Evolutionary conservation across 2,329 filamentous ascomycete genomes (phyloP).

Genomic region (Claviceps maximensis): DNA sequence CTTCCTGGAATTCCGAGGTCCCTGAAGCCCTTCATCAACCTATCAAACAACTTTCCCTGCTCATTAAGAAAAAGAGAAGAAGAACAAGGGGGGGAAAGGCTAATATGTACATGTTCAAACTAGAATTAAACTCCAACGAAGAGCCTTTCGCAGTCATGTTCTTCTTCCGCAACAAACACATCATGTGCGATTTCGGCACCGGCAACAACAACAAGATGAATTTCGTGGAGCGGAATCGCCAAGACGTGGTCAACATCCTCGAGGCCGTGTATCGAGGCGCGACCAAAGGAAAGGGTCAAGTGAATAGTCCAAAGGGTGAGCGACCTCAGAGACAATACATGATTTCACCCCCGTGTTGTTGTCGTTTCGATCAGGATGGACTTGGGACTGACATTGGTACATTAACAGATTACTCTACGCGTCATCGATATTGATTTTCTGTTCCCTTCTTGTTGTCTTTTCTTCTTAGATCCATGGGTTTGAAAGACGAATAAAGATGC

Average conservation of each 20-base stretch:
- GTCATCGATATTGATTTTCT: slow-evolving; percentile 22
- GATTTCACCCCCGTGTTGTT: neutral
- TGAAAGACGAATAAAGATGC: neutral
- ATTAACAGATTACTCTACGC: slow-evolving; percentile 21
- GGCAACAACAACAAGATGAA: slow-evolving; percentile 99
- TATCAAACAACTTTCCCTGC: too few relatives aligned
- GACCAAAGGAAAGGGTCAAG: slow-evolving; percentile 92
- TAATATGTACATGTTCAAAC: neutral
- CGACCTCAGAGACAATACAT: too few relatives aligned
- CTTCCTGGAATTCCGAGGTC: too few relatives aligned
- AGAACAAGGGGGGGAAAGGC: neutral
- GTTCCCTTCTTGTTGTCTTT: neutral
- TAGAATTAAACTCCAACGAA: slow-evolving; percentile 7
- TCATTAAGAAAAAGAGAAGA: neutral
- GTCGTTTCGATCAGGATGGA: neutral
- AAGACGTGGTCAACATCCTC: slow-evolving; percentile 95
- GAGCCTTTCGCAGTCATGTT: slow-evolving; percentile 92
- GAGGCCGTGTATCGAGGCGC: slow-evolving; percentile 98
- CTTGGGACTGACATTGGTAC: neutral
- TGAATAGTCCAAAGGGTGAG: slow-evolving; percentile 77
- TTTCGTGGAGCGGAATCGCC: slow-evolving; percentile 89
- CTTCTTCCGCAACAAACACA: slow-evolving; percentile 97
- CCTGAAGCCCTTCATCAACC: too few relatives aligned
- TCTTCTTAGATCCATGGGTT: neutral
- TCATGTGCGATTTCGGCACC: slow-evolving; percentile 96